A percentile compares a stretch with the other conserved stretches of the same genome.
These are phyloP conservation scores for Limonomyces culmigenus DNA, from an alignment of 1,284 basidiomycete genomes.

Conservation along the genomic window DNA sequence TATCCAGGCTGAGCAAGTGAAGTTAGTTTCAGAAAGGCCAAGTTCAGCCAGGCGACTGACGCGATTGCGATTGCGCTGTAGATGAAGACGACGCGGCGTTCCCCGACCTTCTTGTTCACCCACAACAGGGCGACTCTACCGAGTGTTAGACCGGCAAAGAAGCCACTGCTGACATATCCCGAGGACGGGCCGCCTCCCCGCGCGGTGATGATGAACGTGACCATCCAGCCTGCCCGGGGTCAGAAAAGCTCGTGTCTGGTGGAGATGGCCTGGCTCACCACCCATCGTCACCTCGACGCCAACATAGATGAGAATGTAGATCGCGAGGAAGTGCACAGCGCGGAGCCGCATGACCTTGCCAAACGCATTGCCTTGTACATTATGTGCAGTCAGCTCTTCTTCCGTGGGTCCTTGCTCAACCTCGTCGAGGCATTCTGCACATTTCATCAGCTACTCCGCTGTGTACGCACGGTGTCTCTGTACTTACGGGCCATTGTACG, in stretches of 20 bases:
- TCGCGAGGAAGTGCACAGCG: slow-evolving; percentile 22
- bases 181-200: slow-evolving; percentile 28
- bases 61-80: slow-evolving; percentile 20
- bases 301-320: slow-evolving; percentile 28
- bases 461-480: neutral
- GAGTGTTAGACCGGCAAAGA: slow-evolving; percentile 19
- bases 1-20: slow-evolving; percentile 21
- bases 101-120: slow-evolving; percentile 31
- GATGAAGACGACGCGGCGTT: slow-evolving; percentile 21
- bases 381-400: slow-evolving; percentile 6
- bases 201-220: slow-evolving; percentile 28
- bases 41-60: slow-evolving; percentile 8
- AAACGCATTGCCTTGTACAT: slow-evolving; percentile 15
- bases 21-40: neutral
- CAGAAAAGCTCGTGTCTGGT: neutral
- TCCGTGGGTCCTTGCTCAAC: slow-evolving; percentile 14
- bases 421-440: slow-evolving; percentile 15
- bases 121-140: slow-evolving; percentile 28
- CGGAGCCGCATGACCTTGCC: slow-evolving; percentile 20
- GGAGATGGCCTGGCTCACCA: slow-evolving; percentile 13
- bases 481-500: slow-evolving; percentile 34
- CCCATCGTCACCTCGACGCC: slow-evolving; percentile 30
- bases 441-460: neutral
- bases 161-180: neutral
- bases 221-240: slow-evolving; percentile 27